Evolutionary conservation across 345 rosid species (phyloP).

Genomic region (Syzygium jambos): DNA sequence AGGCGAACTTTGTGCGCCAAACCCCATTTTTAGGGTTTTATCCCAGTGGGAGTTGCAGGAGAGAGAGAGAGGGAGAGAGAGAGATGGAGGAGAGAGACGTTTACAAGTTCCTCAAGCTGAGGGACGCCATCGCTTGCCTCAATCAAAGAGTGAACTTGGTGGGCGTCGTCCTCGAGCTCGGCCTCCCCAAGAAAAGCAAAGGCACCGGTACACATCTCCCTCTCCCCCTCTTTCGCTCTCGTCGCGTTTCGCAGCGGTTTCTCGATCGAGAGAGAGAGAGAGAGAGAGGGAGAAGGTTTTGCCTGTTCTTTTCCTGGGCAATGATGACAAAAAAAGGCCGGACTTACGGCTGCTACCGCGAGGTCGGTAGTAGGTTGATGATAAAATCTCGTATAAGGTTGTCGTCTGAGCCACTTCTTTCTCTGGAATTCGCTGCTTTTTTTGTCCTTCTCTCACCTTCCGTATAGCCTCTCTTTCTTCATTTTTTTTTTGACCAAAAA

Average conservation of each 20-base stretch:
- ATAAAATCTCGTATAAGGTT: conserved; percentile 24
- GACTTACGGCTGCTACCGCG: conserved; percentile 55
- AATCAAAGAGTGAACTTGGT: conserved; percentile 51
- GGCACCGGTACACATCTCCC: conserved; percentile 39
- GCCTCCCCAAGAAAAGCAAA: conserved; percentile 31
- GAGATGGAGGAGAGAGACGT: conserved; percentile 35
- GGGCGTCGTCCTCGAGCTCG: conserved; percentile 48
- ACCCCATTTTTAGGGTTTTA: not conserved
- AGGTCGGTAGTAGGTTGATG: conserved; percentile 56
- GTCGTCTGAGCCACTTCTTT: conserved; percentile 40
- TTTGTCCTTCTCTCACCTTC: not conserved
- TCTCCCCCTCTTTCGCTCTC: not conserved
- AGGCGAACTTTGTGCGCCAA: not conserved
- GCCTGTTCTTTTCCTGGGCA: conserved; percentile 4
- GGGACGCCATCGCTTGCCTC: conserved; percentile 42
- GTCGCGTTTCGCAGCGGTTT: not conserved
- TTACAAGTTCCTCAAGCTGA: conserved; percentile 37
- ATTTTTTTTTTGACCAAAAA: too few species aligned
- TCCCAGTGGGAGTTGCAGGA: not conserved
- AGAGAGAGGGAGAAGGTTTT: not conserved
- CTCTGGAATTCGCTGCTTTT: not conserved
- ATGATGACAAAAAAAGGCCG: conserved; percentile 71
- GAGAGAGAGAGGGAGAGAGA: too few species aligned
- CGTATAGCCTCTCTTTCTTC: not conserved
- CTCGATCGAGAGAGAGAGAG: not conserved